Evolutionary conservation across 164 flowering plant genomes (phyloP).

Genomic region (Platanus orientalis): DNA sequence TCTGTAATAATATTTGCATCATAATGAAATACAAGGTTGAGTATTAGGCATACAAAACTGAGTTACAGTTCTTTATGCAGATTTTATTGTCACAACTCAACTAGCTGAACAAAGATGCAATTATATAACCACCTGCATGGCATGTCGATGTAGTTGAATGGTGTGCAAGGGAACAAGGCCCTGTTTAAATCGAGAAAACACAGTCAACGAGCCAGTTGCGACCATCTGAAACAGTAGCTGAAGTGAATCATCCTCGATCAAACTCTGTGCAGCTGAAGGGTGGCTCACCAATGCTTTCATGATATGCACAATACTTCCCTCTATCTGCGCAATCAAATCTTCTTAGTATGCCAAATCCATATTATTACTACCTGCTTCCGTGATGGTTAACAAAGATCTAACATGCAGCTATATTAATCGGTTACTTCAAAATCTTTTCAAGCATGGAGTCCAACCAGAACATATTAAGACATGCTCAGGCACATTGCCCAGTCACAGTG

Average conservation of each 20-base stretch:
- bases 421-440: too few species aligned
- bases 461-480: too few species aligned
- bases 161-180: slow-evolving; percentile 83
- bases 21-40: slow-evolving; percentile 1
- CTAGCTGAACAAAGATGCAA: neutral
- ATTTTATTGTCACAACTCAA: too few species aligned
- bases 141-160: slow-evolving; percentile 97
- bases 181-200: slow-evolving; percentile 65
- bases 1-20: slow-evolving; percentile 35
- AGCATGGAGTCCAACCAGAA: too few species aligned
- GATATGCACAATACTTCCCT: slow-evolving; percentile 90
- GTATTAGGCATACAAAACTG: neutral
- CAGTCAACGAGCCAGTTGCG: slow-evolving; percentile 75
- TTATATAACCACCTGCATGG: slow-evolving; percentile 79
- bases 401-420: too few species aligned
- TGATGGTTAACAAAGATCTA: too few species aligned
- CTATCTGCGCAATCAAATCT: slow-evolving; percentile 54
- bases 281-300: slow-evolving; percentile 98
- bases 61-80: too few species aligned
- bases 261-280: slow-evolving; percentile 93
- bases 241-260: slow-evolving; percentile 92
- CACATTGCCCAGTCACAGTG: too few species aligned
- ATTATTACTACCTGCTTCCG: too few species aligned
- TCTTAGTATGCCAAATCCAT: too few species aligned
- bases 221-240: slow-evolving; percentile 88